Conservation (phyloP, 2,329 filamentous ascomycete species). For the Colletotrichum agaves region DNA sequence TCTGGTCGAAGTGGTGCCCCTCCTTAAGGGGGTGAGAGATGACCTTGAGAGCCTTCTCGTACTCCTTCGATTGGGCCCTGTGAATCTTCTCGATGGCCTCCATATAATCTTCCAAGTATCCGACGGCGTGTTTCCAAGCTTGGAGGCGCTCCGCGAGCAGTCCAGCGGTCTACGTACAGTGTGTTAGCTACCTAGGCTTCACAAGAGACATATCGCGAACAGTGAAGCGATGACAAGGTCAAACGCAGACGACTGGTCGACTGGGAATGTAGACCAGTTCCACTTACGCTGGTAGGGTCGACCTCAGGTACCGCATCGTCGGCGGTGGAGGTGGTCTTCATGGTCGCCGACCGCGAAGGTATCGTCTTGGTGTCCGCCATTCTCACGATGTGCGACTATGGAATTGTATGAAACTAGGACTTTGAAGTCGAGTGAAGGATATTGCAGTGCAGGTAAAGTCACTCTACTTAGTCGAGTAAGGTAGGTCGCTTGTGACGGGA, state of each 20-base stretch:
- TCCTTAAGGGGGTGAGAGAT: conserved; percentile 88
- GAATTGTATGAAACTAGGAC: not conserved
- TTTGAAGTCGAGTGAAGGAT: not conserved
- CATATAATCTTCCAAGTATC: conserved; percentile 91
- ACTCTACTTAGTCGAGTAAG: not conserved
- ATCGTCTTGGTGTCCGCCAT: conserved; percentile 48
- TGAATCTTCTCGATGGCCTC: conserved; percentile 86
- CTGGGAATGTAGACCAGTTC: not conserved
- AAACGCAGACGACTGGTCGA: not conserved
- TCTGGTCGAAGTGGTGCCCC: conserved; percentile 92
- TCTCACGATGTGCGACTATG: conserved; percentile 42
- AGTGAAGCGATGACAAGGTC: not conserved
- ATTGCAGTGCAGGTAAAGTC: conserved; percentile 2
- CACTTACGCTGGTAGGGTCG: conserved; percentile 67
- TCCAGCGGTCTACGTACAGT: conserved; percentile 69
- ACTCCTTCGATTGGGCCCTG: conserved; percentile 88
- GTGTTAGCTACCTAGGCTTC: conserved; percentile 25
- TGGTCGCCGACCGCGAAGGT: conserved; percentile 60
- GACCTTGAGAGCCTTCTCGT: conserved; percentile 92
- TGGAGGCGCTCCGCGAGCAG: conserved; percentile 88
- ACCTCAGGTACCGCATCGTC: conserved; percentile 70
- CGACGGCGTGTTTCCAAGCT: conserved; percentile 96
- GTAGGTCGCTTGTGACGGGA: not conserved
- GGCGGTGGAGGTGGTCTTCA: conserved; percentile 41
- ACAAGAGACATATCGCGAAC: not conserved